Evolutionary conservation across 1,284 basidiomycete species (phyloP).

Genomic region (Phlebopus sp.): DNA sequence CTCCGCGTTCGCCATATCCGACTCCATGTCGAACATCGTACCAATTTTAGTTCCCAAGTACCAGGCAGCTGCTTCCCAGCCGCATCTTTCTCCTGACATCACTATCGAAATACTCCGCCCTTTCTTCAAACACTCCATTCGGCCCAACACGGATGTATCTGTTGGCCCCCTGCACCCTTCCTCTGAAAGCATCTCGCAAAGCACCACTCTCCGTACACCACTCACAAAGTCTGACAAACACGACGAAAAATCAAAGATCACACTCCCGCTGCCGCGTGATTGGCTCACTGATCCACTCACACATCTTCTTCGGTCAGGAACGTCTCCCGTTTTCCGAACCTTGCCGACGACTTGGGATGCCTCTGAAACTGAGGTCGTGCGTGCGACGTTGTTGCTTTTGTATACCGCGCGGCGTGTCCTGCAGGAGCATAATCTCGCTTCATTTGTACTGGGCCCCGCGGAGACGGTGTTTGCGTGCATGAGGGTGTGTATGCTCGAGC

Average conservation of each 20-base stretch:
- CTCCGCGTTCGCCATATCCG: constrained; percentile 17
- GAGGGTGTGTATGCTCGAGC: constrained; percentile 95
- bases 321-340: constrained; percentile 68
- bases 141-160: constrained; percentile 29
- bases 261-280: constrained; percentile 64
- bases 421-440: constrained; percentile 38
- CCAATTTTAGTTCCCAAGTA: constrained; percentile 16
- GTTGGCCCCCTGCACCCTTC: constrained; percentile 49
- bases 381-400: constrained; percentile 60
- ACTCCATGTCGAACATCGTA: constrained; percentile 16
- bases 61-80: constrained; percentile 23
- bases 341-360: constrained; percentile 77
- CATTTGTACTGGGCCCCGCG: constrained; percentile 44
- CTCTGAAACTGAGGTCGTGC: constrained; percentile 77
- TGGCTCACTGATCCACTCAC: constrained; percentile 78
- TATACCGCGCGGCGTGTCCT: constrained; percentile 43
- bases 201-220: constrained; percentile 56
- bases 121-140: constrained; percentile 52
- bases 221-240: background rate
- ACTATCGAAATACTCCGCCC: constrained; percentile 46
- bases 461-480: constrained; percentile 76
- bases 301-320: constrained; percentile 79
- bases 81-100: constrained; percentile 26
- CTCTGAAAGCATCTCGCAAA: constrained; percentile 49
- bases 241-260: background rate